Evolutionary conservation across 176 grass and related monocot species (phyloP).

Genomic region (Raddia guianensis): DNA sequence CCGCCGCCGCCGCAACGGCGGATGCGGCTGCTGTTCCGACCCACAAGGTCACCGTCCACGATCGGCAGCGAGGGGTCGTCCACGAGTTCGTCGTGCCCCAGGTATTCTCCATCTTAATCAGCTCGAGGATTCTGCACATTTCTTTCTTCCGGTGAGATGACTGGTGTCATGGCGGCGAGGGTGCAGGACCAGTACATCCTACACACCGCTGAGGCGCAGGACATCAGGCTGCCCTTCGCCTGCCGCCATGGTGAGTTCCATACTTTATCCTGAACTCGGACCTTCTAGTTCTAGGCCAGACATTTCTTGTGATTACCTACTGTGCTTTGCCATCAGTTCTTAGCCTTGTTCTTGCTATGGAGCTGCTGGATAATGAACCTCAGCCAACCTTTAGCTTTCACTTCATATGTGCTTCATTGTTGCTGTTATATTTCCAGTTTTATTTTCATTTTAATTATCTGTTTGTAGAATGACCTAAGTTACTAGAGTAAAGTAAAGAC

Average conservation of each 20-base stretch:
- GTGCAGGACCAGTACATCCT: slow-evolving; percentile 94
- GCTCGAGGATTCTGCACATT: neutral
- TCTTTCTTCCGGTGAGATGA: neutral
- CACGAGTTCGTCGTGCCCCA: slow-evolving; percentile 91
- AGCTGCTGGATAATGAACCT: neutral
- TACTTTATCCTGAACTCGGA: neutral
- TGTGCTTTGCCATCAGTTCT: neutral
- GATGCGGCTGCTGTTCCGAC: slow-evolving; percentile 18
- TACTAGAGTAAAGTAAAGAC: neutral
- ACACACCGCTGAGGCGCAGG: slow-evolving; percentile 85
- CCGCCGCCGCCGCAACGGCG: neutral
- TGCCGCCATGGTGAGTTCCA: slow-evolving; percentile 77
- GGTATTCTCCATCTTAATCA: slow-evolving; percentile 32
- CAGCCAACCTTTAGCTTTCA: neutral
- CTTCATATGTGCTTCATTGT: neutral
- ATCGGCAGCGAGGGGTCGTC: slow-evolving; percentile 73
- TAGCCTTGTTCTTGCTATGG: neutral
- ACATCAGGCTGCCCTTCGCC: slow-evolving; percentile 79
- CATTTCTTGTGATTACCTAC: neutral
- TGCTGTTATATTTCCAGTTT: neutral
- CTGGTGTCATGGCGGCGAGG: neutral
- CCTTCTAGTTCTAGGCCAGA: neutral
- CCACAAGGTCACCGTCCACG: slow-evolving; percentile 91
- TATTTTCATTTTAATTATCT: neutral
- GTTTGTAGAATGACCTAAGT: neutral